These are phyloP conservation scores for Rhynchosporium secalis DNA, from an alignment of 2,329 filamentous ascomycete genomes.

Conservation along the genomic window DNA sequence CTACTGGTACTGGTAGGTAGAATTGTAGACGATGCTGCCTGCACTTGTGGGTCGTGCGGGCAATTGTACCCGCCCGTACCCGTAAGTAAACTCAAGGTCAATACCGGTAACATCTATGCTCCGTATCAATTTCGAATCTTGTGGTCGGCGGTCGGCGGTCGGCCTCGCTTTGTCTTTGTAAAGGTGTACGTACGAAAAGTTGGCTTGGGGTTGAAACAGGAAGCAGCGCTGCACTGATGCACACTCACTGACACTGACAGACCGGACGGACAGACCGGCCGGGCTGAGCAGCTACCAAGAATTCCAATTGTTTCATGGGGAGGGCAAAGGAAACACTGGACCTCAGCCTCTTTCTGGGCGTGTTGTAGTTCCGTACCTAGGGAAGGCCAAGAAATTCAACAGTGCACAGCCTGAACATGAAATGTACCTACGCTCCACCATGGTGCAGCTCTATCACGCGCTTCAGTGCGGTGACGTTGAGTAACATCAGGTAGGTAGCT, in stretches of 20 bases:
- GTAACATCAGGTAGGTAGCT: background rate
- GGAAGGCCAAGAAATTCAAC: background rate
- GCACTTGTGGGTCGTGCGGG: too few species aligned
- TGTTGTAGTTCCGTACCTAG: background rate
- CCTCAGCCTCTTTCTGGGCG: slow-evolving; percentile 4
- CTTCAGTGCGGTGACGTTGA: slow-evolving; percentile 13
- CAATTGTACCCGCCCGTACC: too few species aligned
- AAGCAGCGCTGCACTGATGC: background rate
- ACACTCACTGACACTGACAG: too few species aligned
- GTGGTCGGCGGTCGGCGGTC: background rate
- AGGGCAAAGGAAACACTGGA: background rate
- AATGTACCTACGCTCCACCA: background rate
- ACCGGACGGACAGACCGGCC: too few species aligned
- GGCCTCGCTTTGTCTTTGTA: background rate
- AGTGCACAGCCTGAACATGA: slow-evolving; percentile 2
- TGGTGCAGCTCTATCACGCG: background rate
- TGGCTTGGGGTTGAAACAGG: slow-evolving; percentile 6
- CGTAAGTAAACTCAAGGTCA: too few species aligned
- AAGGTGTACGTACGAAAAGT: background rate
- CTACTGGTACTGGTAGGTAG: too few species aligned
- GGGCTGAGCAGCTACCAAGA: slow-evolving; percentile 7
- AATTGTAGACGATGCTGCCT: too few species aligned
- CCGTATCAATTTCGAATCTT: background rate
- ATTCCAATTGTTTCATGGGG: slow-evolving; percentile 9
- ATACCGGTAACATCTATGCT: background rate